Evolutionary conservation across 1,284 basidiomycete species (phyloP).

Genomic region (Austroboletus novae-zelandiae): DNA sequence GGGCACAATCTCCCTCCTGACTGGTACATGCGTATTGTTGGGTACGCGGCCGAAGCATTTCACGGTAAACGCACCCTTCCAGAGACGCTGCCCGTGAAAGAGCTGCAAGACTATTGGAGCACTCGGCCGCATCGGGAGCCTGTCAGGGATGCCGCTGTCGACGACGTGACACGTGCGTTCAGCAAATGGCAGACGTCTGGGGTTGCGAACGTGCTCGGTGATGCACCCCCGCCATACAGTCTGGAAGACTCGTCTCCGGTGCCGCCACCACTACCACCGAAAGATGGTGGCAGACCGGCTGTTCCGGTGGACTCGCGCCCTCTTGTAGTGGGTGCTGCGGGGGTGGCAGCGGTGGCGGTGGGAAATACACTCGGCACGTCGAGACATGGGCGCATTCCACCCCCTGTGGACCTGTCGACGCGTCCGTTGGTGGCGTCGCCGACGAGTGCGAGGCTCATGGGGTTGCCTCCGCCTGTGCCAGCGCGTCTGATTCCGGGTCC

Average conservation of each 20-base stretch:
- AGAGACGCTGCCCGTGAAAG: constrained; percentile 67
- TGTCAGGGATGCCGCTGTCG: neutral
- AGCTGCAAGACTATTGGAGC: constrained; percentile 72
- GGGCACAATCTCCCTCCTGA: constrained; percentile 70
- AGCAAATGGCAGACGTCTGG: constrained; percentile 14
- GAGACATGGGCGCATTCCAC: too few species aligned
- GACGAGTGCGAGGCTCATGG: too few species aligned
- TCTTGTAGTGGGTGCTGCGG: too few species aligned
- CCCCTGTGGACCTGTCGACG: too few species aligned
- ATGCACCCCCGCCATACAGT: constrained; percentile 66
- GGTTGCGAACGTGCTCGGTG: constrained; percentile 32
- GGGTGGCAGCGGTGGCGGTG: too few species aligned
- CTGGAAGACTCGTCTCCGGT: constrained; percentile 46
- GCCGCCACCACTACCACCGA: neutral
- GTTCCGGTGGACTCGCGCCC: too few species aligned
- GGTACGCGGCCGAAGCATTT: constrained; percentile 66
- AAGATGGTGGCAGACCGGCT: neutral
- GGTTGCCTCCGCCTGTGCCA: too few species aligned
- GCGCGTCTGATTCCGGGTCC: too few species aligned
- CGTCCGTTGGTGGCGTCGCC: too few species aligned
- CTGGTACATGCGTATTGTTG: constrained; percentile 80
- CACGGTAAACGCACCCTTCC: constrained; percentile 58
- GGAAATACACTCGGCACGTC: too few species aligned
- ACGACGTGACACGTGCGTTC: constrained; percentile 14
- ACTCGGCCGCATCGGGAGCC: constrained; percentile 41